These are phyloP conservation scores for Pseudopyrenochaeta lycopersici DNA, from an alignment of 2,329 filamentous ascomycete genomes.

Conservation along the genomic window DNA sequence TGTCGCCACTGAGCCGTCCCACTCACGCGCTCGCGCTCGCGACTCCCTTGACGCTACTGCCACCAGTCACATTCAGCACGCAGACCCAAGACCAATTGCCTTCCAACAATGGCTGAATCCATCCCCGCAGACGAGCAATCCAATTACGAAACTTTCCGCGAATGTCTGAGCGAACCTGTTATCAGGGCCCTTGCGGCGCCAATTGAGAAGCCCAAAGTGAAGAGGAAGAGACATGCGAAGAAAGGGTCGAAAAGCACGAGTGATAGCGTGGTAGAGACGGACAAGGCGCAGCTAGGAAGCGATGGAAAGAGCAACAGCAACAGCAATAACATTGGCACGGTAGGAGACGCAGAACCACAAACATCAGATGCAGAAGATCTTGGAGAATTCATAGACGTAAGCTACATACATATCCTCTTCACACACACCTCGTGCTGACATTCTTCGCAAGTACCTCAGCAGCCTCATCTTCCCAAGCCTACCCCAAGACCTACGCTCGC, in stretches of 20 bases:
- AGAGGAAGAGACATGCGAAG: slow-evolving; percentile 51
- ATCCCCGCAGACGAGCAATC: slow-evolving; percentile 50
- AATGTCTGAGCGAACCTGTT: slow-evolving; percentile 75
- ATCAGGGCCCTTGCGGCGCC: slow-evolving; percentile 66
- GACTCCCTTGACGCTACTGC: neutral
- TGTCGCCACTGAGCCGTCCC: slow-evolving; percentile 10
- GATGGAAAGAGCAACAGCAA: too few relatives aligned
- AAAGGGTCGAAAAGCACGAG: slow-evolving; percentile 43
- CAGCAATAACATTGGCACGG: neutral
- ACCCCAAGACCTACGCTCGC: slow-evolving; percentile 66
- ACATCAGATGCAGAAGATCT: slow-evolving; percentile 69
- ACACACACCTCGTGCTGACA: slow-evolving; percentile 6
- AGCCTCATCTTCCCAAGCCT: slow-evolving; percentile 72
- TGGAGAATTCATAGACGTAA: slow-evolving; percentile 78
- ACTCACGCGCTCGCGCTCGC: neutral
- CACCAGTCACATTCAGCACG: slow-evolving; percentile 3
- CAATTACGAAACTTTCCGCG: slow-evolving; percentile 76
- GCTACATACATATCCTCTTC: slow-evolving; percentile 2
- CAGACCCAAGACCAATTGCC: neutral
- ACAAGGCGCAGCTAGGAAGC: slow-evolving; percentile 7
- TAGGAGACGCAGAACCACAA: slow-evolving; percentile 27
- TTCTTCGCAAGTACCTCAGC: slow-evolving; percentile 69
- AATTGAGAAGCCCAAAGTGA: slow-evolving; percentile 54
- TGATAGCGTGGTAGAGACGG: slow-evolving; percentile 10
- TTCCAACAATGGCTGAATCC: slow-evolving; percentile 36